A percentile compares a stretch with the other conserved stretches of the same genome.
Conservation (phyloP, 2,329 filamentous ascomycete genomes). For the Fusarium sterilihyphosum region DNA sequence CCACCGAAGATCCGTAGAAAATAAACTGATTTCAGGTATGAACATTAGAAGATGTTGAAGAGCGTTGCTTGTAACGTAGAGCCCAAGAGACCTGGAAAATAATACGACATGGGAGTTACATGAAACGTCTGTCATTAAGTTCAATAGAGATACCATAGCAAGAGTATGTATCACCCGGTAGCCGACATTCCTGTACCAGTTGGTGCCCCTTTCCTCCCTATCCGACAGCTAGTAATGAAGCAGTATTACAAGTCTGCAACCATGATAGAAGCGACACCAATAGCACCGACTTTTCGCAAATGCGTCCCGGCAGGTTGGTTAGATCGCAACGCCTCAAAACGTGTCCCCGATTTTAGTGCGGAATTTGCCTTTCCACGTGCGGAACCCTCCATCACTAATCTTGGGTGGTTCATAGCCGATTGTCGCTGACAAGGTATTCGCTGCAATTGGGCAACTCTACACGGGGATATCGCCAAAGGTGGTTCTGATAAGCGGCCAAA, state of each 20-base stretch:
- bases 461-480: neutral
- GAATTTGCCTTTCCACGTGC: neutral
- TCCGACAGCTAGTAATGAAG: neutral
- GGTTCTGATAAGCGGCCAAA: neutral
- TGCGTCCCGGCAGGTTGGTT: neutral
- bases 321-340: neutral
- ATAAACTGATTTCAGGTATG: too few species aligned
- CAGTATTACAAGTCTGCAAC: neutral
- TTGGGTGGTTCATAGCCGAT: neutral
- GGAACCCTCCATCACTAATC: neutral
- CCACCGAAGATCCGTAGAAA: rapidly evolving
- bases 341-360: neutral
- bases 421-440: neutral
- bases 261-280: neutral
- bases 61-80: neutral
- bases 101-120: neutral
- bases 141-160: too few species aligned
- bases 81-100: neutral
- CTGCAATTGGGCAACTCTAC: neutral
- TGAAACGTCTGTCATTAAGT: neutral
- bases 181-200: neutral
- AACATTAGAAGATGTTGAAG: too few species aligned
- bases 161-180: neutral
- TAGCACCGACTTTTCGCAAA: too few species aligned
- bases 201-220: too few species aligned